Conservation (phyloP, 2,329 filamentous ascomycete genomes). For the Aureobasidium pullulans region DNA sequence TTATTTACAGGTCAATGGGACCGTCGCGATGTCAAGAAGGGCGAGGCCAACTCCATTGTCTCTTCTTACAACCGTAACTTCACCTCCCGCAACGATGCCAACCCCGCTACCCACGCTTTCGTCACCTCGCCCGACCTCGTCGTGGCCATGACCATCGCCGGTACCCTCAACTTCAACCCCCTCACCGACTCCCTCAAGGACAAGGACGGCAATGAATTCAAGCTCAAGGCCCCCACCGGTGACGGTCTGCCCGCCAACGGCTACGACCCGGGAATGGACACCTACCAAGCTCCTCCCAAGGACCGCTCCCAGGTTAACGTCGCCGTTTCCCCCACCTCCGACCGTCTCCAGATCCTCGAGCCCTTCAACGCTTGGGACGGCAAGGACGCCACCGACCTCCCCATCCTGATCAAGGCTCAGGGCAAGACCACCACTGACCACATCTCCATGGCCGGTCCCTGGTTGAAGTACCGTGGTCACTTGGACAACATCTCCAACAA, state of each 20-base stretch:
- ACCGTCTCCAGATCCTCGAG: conserved; percentile 86
- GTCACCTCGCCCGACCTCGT: conserved; percentile 87
- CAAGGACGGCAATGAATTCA: conserved; percentile 94
- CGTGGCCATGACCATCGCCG: conserved; percentile 77
- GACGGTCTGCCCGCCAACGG: conserved; percentile 71
- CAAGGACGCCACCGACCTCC: conserved; percentile 76
- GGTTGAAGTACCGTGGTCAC: conserved; percentile 98
- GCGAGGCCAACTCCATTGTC: conserved; percentile 90
- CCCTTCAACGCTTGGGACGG: conserved; percentile 87
- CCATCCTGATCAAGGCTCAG: conserved; percentile 91
- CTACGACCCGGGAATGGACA: conserved; percentile 86
- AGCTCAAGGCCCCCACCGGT: conserved; percentile 71
- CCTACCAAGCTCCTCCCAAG: conserved; percentile 87
- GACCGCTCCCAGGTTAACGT: conserved; percentile 69
- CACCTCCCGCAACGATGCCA: conserved; percentile 93
- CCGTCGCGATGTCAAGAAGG: conserved; percentile 87
- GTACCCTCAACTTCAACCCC: conserved; percentile 88
- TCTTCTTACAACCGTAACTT: conserved; percentile 99
- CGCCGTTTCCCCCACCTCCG: conserved; percentile 77
- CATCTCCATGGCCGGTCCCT: conserved; percentile 90
- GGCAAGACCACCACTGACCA: conserved; percentile 97
- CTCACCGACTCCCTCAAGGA: conserved; percentile 86
- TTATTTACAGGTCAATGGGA: conserved; percentile 65
- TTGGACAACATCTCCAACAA: conserved; percentile 99
- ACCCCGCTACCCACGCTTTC: conserved; percentile 90